These are phyloP conservation scores for Chamaecyparis obtusa DNA, from an alignment of 75 land plant genomes.

Conservation along the genomic window DNA sequence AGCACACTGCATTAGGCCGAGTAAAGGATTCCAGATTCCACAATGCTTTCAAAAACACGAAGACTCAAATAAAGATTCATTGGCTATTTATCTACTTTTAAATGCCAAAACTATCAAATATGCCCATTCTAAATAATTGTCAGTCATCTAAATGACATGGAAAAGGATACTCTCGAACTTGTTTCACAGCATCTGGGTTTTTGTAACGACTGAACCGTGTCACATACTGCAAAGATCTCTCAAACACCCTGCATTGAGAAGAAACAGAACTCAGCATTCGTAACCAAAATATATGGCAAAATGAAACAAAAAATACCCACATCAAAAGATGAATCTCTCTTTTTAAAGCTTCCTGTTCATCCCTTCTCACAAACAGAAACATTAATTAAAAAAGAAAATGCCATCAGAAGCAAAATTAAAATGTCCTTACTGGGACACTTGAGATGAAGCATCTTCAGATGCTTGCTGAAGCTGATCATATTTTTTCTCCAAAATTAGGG, in stretches of 20 bases:
- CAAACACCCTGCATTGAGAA: slow-evolving; percentile 69
- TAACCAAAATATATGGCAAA: background rate
- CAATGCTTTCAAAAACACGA: background rate
- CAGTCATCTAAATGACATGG: background rate
- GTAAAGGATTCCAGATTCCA: slow-evolving; percentile 38
- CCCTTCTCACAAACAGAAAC: background rate
- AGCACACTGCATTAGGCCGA: slow-evolving; percentile 46
- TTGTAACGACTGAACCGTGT: slow-evolving; percentile 91
- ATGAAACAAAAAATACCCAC: background rate
- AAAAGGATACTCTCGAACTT: slow-evolving; percentile 96
- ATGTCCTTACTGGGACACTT: slow-evolving; percentile 77
- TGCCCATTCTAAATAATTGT: background rate
- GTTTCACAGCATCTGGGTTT: slow-evolving; percentile 90
- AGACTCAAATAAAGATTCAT: background rate
- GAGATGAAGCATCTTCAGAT: slow-evolving; percentile 74
- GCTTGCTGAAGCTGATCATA: slow-evolving; percentile 76
- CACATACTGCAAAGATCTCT: slow-evolving; percentile 92
- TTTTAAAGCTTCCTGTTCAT: background rate
- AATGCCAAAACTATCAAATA: background rate
- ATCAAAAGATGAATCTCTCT: background rate
- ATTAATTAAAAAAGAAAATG: background rate
- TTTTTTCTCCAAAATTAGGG: slow-evolving; percentile 72
- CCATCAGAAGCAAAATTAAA: background rate
- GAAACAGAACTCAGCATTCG: slow-evolving; percentile 1
- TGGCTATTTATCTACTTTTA: background rate